Conservation (phyloP, 2,329 filamentous ascomycete genomes). For the Aspergillus versicolor region DNA sequence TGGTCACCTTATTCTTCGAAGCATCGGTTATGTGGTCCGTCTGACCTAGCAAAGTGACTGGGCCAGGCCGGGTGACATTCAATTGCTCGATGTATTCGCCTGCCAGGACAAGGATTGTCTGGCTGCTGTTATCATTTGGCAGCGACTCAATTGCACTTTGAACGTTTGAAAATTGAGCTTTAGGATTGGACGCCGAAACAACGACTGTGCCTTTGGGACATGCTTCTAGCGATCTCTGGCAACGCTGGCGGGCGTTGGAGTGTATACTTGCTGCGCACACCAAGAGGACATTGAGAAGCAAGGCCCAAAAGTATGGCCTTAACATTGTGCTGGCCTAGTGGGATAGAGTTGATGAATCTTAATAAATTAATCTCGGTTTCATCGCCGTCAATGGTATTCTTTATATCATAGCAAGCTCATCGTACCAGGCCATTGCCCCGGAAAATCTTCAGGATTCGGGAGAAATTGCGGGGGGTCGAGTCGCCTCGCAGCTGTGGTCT, state of each 20-base stretch:
- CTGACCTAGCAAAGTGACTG: slow-evolving; percentile 62
- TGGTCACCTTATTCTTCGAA: slow-evolving; percentile 52
- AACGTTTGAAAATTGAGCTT: slow-evolving; percentile 37
- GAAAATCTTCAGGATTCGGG: slow-evolving; percentile 11
- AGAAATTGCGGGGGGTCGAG: slow-evolving; percentile 14
- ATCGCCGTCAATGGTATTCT: background rate
- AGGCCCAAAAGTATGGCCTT: slow-evolving; percentile 7
- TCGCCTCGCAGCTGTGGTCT: background rate
- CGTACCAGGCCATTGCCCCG: background rate
- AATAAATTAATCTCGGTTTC: background rate
- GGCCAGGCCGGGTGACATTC: slow-evolving; percentile 62
- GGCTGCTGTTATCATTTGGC: slow-evolving; percentile 45
- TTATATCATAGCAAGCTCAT: background rate
- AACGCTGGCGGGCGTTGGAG: slow-evolving; percentile 19
- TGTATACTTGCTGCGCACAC: slow-evolving; percentile 9
- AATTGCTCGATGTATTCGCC: slow-evolving; percentile 64
- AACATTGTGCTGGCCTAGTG: slow-evolving; percentile 2
- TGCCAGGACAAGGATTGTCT: slow-evolving; percentile 60
- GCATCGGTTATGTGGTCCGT: slow-evolving; percentile 50
- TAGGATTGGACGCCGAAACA: slow-evolving; percentile 24
- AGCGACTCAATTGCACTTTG: slow-evolving; percentile 51
- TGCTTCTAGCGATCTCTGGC: slow-evolving; percentile 24
- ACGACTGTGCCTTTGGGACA: slow-evolving; percentile 31
- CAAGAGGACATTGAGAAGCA: slow-evolving; percentile 12
- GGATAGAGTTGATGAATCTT: background rate